Evolutionary conservation across 1,139 yeast genomes (phyloP), one percentile per base, ranked within the genome.

Genomic region (Saccharomyces pastorianus): DNA sequence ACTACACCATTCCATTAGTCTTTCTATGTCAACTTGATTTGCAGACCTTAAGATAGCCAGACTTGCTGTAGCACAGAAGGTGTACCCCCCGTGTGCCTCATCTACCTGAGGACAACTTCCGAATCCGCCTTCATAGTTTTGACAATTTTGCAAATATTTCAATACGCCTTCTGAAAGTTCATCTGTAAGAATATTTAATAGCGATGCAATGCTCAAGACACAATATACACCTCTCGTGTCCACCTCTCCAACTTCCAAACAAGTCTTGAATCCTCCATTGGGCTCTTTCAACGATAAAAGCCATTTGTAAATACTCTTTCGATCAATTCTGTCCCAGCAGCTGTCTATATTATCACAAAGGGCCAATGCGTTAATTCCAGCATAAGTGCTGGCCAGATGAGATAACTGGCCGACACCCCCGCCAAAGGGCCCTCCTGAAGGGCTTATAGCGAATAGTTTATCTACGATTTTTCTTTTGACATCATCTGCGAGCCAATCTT

Each of bases 71-170:
- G 93, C 95, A 73, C 99, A 93, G 66, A 81, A 95, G 0, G 98
- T 83, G 68, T 93, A 93, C 0, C 99, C 99, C 1, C 98, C 99
- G 68, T 95, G 99, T 0, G 98, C 98, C 69, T 95, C 99, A 51
- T 88, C 84, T 8, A 73, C 73, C 29, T 61, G 66, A 0, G 96
- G 91, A 9, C 76, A 75, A 0, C 95, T 96, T 1, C 93, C 88
- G 71, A 91, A 88, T 0, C 99, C 99, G 26, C 99, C 99, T 71
- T 95, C 99, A 69, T 80, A 91, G 0, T 95, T 87, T 69, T 93
- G 99, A 63, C 97, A 89, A 9, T 67, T 61, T 0, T 73, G 62
- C n/a, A 93, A 62, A 84, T 91, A 93, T 9, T 76, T 78, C 1
- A 75, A 74, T 0, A 82, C 77, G 11, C 80, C 81, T 13, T 72